phyloP scores from a whole-genome alignment of 352 stramenopile species.

The Nothophytophthora sp. region DNA sequence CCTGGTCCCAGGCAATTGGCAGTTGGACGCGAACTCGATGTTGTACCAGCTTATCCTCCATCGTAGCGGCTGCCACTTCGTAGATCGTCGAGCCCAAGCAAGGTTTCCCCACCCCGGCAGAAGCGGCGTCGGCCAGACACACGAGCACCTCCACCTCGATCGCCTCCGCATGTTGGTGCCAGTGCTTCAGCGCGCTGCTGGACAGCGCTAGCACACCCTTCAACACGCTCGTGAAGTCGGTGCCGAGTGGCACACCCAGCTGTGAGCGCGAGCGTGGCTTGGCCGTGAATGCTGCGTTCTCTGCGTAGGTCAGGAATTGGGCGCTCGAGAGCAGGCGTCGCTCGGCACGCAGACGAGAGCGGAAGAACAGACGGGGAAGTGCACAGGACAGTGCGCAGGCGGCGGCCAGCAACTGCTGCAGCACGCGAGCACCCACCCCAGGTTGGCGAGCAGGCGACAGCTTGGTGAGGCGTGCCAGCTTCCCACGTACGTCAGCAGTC shows the following conservation, averaged over 20 bases:
- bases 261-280: conserved; percentile 53
- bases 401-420: conserved; percentile 37
- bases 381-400: conserved; percentile 29
- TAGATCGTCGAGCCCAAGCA: conserved; percentile 11
- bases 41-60: conserved; percentile 20
- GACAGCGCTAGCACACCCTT: conserved; percentile 36
- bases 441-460: conserved; percentile 17
- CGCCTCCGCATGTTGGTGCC: conserved; percentile 9
- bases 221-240: conserved; percentile 50
- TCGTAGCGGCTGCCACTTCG: background rate
- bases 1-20: conserved; percentile 26
- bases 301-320: conserved; percentile 50
- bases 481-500: conserved; percentile 13
- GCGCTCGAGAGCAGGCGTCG: conserved; percentile 32
- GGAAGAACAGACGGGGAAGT: conserved; percentile 47
- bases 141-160: conserved; percentile 35
- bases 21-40: conserved; percentile 24
- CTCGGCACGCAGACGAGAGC: conserved; percentile 22
- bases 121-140: conserved; percentile 15
- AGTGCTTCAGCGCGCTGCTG: conserved; percentile 12
- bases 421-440: conserved; percentile 27
- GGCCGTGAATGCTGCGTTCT: conserved; percentile 39
- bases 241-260: conserved; percentile 48
- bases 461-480: conserved; percentile 26
- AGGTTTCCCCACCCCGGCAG: conserved; percentile 1